Evolutionary conservation across 2,329 filamentous ascomycete species (phyloP).

Genomic region (Tolypocladium ovalisporum): DNA sequence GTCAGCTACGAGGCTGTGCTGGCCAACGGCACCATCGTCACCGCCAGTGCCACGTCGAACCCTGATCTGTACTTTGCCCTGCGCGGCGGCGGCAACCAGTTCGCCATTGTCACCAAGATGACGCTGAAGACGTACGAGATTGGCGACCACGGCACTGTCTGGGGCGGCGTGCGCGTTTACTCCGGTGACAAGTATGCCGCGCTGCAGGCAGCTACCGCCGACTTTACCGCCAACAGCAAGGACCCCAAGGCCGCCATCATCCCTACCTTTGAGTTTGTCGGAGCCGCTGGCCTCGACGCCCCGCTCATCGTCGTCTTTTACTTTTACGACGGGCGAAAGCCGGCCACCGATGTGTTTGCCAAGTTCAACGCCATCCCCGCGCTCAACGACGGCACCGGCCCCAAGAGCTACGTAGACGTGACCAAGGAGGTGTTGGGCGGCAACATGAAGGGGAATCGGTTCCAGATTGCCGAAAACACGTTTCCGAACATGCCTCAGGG

Average conservation of each 20-base stretch:
- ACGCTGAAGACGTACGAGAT: conserved; percentile 29
- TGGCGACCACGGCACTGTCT: conserved; percentile 26
- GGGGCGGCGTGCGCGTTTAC: conserved; percentile 29
- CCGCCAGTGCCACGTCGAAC: conserved; percentile 28
- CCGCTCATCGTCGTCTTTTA: conserved; percentile 46
- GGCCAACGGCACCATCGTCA: conserved; percentile 34
- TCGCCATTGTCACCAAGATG: conserved; percentile 37
- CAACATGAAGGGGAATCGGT: conserved; percentile 6
- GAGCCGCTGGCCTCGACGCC: conserved; percentile 15
- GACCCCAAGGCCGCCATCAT: conserved; percentile 52
- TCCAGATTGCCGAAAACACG: conserved; percentile 9
- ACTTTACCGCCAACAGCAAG: conserved; percentile 46
- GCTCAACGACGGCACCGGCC: conserved; percentile 31
- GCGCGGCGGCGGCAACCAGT: conserved; percentile 46
- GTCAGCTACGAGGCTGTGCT: conserved; percentile 41
- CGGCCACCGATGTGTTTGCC: conserved; percentile 41
- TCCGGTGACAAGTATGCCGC: conserved; percentile 15
- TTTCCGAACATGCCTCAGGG: conserved; percentile 12
- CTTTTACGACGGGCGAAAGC: conserved; percentile 48
- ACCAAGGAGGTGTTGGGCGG: conserved; percentile 4
- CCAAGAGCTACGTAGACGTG: conserved; percentile 34
- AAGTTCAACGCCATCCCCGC: conserved; percentile 40
- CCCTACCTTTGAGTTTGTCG: conserved; percentile 33
- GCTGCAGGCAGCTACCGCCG: conserved; percentile 35
- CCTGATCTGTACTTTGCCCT: conserved; percentile 41